Evolutionary conservation across 176 grass and related monocot species (phyloP).

Genomic region (Oropetium thomaeum): DNA sequence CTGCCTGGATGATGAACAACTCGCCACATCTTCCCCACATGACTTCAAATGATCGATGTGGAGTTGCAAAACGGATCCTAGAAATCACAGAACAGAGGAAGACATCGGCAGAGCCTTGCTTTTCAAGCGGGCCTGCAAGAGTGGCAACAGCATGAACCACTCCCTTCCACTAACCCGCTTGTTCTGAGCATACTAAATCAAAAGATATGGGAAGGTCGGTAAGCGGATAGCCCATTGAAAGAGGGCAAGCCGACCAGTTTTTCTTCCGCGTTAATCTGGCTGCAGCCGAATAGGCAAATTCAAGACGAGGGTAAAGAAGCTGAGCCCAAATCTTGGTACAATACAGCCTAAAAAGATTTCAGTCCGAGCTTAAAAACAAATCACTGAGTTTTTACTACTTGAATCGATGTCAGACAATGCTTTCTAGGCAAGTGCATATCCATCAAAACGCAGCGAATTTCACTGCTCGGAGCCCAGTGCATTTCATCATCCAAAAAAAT

Average conservation of each 20-base stretch:
- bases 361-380: too few species aligned
- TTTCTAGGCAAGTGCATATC: slow-evolving; percentile 93
- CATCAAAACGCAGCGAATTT: slow-evolving; percentile 50
- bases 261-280: slow-evolving; percentile 46
- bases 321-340: slow-evolving; percentile 48
- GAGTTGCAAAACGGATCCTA: not conserved
- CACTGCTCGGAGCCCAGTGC: slow-evolving; percentile 92
- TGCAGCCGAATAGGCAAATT: slow-evolving; percentile 52
- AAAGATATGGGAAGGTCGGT: slow-evolving; percentile 42
- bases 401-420: slow-evolving; percentile 59
- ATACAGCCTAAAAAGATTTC: slow-evolving; percentile 20
- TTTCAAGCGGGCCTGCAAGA: slow-evolving; percentile 15
- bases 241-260: slow-evolving; percentile 51
- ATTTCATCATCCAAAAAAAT: slow-evolving; percentile 57
- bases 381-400: too few species aligned
- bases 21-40: not conserved
- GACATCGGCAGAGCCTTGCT: not conserved
- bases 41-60: slow-evolving; percentile 3
- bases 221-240: slow-evolving; percentile 45
- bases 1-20: slow-evolving; percentile 34
- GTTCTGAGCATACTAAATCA: too few species aligned
- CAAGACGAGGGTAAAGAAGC: slow-evolving; percentile 26
- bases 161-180: slow-evolving; percentile 11
- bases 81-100: not conserved
- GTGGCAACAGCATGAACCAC: not conserved